Conservation (phyloP, 1,139 yeast genomes). For the Taiozyma onychis region DNA sequence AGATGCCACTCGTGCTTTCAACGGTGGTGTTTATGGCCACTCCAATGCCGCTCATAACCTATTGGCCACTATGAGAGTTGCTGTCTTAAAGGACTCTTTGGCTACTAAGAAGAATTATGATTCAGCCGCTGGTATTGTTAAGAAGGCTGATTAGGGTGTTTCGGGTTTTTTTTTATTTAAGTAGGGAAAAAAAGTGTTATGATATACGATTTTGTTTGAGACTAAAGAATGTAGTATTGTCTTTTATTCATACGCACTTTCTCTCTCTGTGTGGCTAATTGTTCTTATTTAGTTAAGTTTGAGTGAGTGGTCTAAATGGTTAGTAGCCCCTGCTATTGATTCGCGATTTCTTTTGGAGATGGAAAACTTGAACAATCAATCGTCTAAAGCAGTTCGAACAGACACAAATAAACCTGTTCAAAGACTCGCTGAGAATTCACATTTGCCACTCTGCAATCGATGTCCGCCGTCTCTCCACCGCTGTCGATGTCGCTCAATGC, state of each 20-base stretch:
- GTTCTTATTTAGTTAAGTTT: neutral
- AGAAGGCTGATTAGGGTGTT: conserved; percentile 4
- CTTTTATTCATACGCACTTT: no score
- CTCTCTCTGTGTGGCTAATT: neutral
- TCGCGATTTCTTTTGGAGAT: no score
- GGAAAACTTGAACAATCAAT: no score
- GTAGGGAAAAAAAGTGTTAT: neutral
- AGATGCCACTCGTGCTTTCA: conserved; percentile 68
- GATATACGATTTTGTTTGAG: neutral
- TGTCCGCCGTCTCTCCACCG: neutral
- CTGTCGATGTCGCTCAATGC: neutral
- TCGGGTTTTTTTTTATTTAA: neutral
- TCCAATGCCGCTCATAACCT: conserved; percentile 69
- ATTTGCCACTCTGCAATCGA: neutral
- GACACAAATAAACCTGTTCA: neutral
- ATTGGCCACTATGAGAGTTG: conserved; percentile 85
- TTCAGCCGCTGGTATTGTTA: conserved; percentile 11
- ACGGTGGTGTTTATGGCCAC: conserved; percentile 71
- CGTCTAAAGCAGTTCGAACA: neutral
- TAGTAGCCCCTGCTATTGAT: no score
- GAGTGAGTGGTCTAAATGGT: no score
- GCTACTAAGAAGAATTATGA: conserved; percentile 19
- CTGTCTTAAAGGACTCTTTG: conserved; percentile 62
- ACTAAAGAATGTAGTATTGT: neutral
- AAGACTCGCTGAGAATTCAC: neutral